phyloP scores from a whole-genome alignment of 108 stramenopile genomes.

The Cyclotella choctawhatcheeana region DNA sequence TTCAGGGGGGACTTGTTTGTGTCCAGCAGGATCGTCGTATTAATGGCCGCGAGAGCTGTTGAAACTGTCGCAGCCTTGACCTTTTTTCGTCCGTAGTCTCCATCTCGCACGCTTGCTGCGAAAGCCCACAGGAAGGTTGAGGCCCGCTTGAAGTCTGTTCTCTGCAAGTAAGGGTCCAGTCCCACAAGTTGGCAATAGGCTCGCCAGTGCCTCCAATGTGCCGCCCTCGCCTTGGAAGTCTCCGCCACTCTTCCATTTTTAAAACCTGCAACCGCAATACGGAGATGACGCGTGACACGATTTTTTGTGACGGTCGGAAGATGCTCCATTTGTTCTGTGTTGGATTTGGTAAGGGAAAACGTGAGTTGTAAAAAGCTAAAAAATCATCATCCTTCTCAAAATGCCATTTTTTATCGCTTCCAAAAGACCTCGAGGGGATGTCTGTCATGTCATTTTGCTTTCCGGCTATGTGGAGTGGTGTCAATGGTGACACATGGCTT shows the following conservation, averaged over 20 bases:
- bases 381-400: neutral
- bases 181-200: neutral
- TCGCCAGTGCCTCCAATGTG: conserved; percentile 8
- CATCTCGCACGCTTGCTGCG: neutral
- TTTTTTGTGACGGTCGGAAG: neutral
- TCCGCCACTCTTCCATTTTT: conserved; percentile 6
- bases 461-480: conserved; percentile 6
- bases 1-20: neutral
- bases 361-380: neutral
- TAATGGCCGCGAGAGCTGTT: conserved; percentile 15
- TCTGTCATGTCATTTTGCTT: conserved; percentile 5
- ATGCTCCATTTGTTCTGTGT: conserved; percentile 8
- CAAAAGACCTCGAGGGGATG: conserved; percentile 11
- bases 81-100: neutral
- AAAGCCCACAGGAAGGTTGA: neutral
- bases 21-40: conserved; percentile 10
- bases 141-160: neutral
- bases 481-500: neutral
- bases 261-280: conserved; percentile 14
- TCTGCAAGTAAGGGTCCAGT: conserved; percentile 14
- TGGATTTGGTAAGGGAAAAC: neutral
- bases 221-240: conserved; percentile 7
- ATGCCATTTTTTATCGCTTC: conserved; percentile 4
- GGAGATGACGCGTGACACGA: neutral
- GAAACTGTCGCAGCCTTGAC: conserved; percentile 7